Percentiles rank a stretch among this genome's conserved stretches.
Conservation (phyloP, 192 early-diverging fungal genomes). For the Dissophora globulifera region DNA sequence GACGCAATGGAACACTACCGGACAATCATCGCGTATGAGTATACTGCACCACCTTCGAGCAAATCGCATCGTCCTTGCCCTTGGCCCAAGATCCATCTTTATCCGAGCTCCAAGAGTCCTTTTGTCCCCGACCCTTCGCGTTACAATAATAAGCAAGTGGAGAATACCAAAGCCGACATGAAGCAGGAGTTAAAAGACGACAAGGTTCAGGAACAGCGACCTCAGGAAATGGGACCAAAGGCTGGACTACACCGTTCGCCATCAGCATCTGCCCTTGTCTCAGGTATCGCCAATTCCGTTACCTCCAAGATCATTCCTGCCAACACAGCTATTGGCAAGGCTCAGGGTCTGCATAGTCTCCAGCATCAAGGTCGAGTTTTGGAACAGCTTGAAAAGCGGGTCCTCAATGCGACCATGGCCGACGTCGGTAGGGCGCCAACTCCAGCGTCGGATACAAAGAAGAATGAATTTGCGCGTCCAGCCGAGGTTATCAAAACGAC, state of each 20-base stretch:
- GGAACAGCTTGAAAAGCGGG: constrained; percentile 36
- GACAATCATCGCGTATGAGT: constrained; percentile 31
- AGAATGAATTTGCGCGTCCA: constrained; percentile 17
- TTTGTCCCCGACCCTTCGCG: no score
- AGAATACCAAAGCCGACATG: not conserved
- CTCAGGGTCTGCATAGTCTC: not conserved
- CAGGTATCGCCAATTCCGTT: constrained; percentile 32
- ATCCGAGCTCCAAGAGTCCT: constrained; percentile 13
- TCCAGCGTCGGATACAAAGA: not conserved
- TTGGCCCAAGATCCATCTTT: constrained; percentile 22
- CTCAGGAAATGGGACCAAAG: not conserved
- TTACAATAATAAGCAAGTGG: not conserved
- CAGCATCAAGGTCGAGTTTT: constrained; percentile 18
- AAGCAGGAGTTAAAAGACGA: not conserved
- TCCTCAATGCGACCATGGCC: constrained; percentile 13
- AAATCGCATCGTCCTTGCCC: not conserved
- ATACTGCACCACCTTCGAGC: not conserved
- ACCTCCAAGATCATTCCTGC: constrained; percentile 22
- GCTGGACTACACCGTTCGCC: not conserved
- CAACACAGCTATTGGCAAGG: constrained; percentile 9
- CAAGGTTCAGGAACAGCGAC: not conserved
- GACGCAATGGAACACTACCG: constrained; percentile 24
- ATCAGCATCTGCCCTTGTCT: constrained; percentile 16
- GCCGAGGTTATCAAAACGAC: not conserved
- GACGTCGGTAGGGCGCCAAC: constrained; percentile 5